Base-by-base conservation (phyloP, 371 early-diverging fungal species). In the Circinella umbellata region DNA sequence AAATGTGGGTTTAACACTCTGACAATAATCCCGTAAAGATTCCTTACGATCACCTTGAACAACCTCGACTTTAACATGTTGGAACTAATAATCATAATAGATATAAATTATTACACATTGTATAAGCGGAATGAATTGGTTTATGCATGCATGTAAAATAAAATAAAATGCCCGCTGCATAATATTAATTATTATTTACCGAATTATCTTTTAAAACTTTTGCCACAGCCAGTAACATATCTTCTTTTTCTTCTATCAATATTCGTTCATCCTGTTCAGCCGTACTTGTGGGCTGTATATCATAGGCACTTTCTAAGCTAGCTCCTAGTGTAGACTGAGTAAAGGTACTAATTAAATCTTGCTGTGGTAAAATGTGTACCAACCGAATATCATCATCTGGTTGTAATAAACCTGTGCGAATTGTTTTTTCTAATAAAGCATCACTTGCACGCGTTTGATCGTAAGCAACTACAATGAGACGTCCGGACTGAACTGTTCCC, bases 21-120 rank as follows among this genome's bases (percentile, higher is more conserved):
- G 68, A 63, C 81, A 81, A 38, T 76, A 81, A 64, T 79, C 81
- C 15, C 66, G 46, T 17, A 79, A 64, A 9, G 77, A 75, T 54
- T 73, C 64, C 55, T 81, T 81, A 13, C 79, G 76, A 53, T 77
- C 76, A 4, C 81, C 81, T 67, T 71, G 61, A 4, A 81, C 53
- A 11, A 76, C 67, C 68, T 81, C 81, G 10, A 76, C 70, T 34
- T 57, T 49, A 4, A 79, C 76, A 51, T 76, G 62, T 10, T 75
- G 11, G 61, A 81, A 81, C 81, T 81, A 69, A 27, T 27, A 27
- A 27, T 27, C 27, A 27, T 27, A 27, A 27, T 27, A 2, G 27
- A 27, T 27, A 27, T 1, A 27, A 27, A 27, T 1, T 1, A 27
- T 27, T 27, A 27, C 27, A 27, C 27, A 27, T 27, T 1, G 27